Evolutionary conservation across 2,329 filamentous ascomycete species (phyloP).

Genomic region (Fusarium piperis): DNA sequence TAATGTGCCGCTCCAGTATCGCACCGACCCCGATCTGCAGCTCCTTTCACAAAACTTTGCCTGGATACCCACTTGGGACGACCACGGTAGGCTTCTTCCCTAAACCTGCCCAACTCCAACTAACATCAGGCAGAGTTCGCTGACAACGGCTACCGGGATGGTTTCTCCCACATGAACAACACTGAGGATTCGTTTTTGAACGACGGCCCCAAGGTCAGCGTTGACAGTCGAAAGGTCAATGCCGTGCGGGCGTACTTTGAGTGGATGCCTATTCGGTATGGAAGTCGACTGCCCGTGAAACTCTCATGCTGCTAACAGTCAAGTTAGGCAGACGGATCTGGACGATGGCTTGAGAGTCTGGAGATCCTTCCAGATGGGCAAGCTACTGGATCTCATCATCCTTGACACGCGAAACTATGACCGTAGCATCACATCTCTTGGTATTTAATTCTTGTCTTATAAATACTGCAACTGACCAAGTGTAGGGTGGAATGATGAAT

Average conservation of each 20-base stretch:
- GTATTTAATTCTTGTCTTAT: slow-evolving; percentile 20
- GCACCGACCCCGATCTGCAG: slow-evolving; percentile 53
- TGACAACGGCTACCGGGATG: slow-evolving; percentile 73
- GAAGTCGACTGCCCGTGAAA: rapidly evolving
- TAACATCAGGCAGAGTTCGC: slow-evolving; percentile 55
- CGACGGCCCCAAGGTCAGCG: slow-evolving; percentile 53
- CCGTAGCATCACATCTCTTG: slow-evolving; percentile 66
- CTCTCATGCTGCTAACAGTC: neutral
- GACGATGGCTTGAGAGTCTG: slow-evolving; percentile 76
- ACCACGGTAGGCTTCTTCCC: slow-evolving; percentile 4
- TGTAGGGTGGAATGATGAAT: slow-evolving; percentile 16
- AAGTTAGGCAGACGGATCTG: slow-evolving; percentile 47
- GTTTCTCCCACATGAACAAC: slow-evolving; percentile 69
- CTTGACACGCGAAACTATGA: slow-evolving; percentile 77
- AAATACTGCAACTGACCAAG: neutral
- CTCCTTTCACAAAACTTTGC: slow-evolving; percentile 53
- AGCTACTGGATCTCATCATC: slow-evolving; percentile 73
- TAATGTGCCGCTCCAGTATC: slow-evolving; percentile 48
- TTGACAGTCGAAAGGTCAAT: slow-evolving; percentile 79
- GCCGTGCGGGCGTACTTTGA: slow-evolving; percentile 77
- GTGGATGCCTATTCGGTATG: slow-evolving; percentile 62
- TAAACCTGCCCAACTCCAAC: neutral
- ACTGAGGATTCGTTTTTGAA: slow-evolving; percentile 29
- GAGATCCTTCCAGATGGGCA: slow-evolving; percentile 73
- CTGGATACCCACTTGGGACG: slow-evolving; percentile 57